Evolutionary conservation across 768 basidiomycete genomes (phyloP), one percentile per base, ranked within the genome.

Genomic region (Suillus americanus): DNA sequence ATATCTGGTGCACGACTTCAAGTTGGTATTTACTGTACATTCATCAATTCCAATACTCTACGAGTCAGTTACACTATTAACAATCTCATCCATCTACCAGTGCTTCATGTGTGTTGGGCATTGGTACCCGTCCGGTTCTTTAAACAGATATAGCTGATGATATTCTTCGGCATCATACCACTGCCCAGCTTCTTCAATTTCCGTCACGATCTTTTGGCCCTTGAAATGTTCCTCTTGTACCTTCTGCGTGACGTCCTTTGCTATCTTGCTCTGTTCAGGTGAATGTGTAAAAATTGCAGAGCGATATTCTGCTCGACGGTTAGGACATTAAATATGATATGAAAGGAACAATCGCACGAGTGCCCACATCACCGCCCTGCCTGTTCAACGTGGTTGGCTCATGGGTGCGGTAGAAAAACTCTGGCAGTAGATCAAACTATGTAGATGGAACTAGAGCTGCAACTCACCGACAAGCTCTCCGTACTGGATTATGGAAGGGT

Each of bases 341-440:
- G 12, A 10, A 20, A 8, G 18, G 16, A 23, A 10, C n/a, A 43
- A 41, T 45, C 89, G 67, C 71, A 95, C 94, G 95, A 35, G 87
- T 86, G 23, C 95, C 95, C 3, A 71, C 72, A 70, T 97, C 94
- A 2, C 71, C 81, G 35, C 95, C 95, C 74, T 97, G 95, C 16
- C 82, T 79, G 75, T 97, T 89, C 62, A 83, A 71, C 0, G 92
- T 92, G 48, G 95, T 97, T 3, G 96, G 94, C 68, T 97, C 95
- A 71, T 98, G 96, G 0, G 92, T 94, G 54, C 97, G 85, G 76
- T 95, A 97, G 78, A 97, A 97, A 81, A 95, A 96, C 77, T 97
- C 94, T 89, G 74, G 14, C 37, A 48, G 1, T 55, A 40, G 14
- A 37, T 43, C 3, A 43, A 30, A 37, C 6, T 10, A 62, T 61